Percentiles rank a stretch among this genome's conserved stretches.
phyloP scores from a whole-genome alignment of 1,284 basidiomycete genomes.

The Sparassis latifolia region DNA sequence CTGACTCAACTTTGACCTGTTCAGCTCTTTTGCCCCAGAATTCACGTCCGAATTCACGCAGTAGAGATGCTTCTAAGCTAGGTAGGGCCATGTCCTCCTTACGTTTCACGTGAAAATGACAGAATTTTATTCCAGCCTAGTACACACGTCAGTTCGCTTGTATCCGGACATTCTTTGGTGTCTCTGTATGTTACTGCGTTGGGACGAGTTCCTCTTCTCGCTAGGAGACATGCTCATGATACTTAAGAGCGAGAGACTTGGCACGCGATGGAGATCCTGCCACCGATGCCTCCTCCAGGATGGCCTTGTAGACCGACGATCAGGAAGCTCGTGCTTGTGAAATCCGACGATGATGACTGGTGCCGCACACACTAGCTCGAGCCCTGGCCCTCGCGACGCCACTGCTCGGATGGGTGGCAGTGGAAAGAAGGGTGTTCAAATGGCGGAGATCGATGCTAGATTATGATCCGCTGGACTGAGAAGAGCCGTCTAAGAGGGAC shows the following conservation, averaged over 20 bases:
- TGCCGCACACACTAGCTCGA: constrained; percentile 45
- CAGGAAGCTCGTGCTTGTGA: constrained; percentile 58
- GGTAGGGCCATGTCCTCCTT: too few relatives aligned
- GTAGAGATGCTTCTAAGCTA: too few relatives aligned
- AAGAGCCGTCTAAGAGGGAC: constrained; percentile 56
- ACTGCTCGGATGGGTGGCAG: constrained; percentile 32
- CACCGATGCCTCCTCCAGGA: constrained; percentile 57
- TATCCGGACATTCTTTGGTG: too few relatives aligned
- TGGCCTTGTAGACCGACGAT: constrained; percentile 70
- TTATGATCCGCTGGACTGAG: constrained; percentile 61
- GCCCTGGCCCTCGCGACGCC: constrained; percentile 26
- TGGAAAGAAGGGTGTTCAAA: constrained; percentile 49
- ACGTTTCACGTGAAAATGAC: too few relatives aligned
- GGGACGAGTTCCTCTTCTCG: too few relatives aligned
- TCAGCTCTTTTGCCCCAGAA: too few relatives aligned
- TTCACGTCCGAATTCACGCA: too few relatives aligned
- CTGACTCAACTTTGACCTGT: too few relatives aligned
- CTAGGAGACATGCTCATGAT: too few relatives aligned
- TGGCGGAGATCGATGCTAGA: constrained; percentile 69
- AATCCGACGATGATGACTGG: constrained; percentile 62
- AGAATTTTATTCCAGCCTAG: too few relatives aligned
- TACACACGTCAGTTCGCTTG: too few relatives aligned
- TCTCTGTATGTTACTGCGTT: too few relatives aligned
- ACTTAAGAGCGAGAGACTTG: constrained; percentile 12
- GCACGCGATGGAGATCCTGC: constrained; percentile 31